Conservation (phyloP, 495 filamentous ascomycete species). For the Copromyces sp. region DNA sequence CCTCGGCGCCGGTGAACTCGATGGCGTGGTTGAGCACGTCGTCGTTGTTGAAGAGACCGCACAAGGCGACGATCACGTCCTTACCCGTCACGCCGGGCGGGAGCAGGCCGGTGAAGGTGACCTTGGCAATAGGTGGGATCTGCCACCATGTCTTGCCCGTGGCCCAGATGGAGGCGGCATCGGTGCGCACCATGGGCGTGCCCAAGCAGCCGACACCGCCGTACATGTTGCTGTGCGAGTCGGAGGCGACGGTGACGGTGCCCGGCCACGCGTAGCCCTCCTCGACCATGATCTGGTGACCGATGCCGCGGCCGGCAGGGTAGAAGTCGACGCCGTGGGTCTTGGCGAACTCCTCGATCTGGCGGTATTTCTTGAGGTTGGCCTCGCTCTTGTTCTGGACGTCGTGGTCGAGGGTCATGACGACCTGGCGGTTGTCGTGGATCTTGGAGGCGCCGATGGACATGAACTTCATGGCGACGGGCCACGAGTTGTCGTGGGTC, state of each 20-base stretch:
- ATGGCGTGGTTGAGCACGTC: constrained; percentile 90
- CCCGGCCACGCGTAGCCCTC: constrained; percentile 59
- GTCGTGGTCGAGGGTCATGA: constrained; percentile 90
- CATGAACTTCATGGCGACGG: constrained; percentile 78
- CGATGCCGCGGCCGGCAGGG: constrained; percentile 59
- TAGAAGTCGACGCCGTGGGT: constrained; percentile 77
- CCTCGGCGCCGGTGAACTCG: constrained; percentile 73
- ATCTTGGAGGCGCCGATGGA: constrained; percentile 74
- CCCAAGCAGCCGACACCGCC: constrained; percentile 70
- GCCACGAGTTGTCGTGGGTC: constrained; percentile 92
- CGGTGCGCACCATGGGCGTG: constrained; percentile 77
- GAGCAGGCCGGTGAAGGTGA: constrained; percentile 65
- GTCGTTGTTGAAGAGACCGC: constrained; percentile 77
- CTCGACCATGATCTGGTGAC: constrained; percentile 32
- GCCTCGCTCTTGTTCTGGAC: constrained; percentile 77
- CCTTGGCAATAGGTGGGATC: constrained; percentile 72
- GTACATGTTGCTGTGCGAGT: constrained; percentile 84
- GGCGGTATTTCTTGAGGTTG: constrained; percentile 75
- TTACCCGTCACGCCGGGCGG: constrained; percentile 84
- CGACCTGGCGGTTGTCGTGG: constrained; percentile 61
- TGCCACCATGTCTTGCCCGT: constrained; percentile 84
- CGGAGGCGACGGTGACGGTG: constrained; percentile 70
- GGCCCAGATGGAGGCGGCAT: constrained; percentile 80
- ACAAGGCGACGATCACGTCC: constrained; percentile 87
- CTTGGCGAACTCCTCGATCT: constrained; percentile 80